Percentiles rank a stretch among this genome's conserved stretches.
Conservation (phyloP, 495 filamentous ascomycete species). For the Penicillium samsonianum region DNA sequence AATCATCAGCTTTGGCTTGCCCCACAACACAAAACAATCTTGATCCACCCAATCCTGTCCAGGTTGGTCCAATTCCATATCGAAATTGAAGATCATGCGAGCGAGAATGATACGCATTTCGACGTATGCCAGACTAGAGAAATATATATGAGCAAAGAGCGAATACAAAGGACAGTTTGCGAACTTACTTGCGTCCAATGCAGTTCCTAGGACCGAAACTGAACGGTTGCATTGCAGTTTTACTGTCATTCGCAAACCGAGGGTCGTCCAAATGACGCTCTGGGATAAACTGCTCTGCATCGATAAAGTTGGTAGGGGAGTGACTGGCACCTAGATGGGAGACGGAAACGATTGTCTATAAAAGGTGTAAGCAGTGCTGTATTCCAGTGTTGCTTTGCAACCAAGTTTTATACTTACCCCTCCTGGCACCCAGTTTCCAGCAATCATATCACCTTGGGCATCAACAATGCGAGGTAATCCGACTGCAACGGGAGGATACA, state of each 20-base stretch:
- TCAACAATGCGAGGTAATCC: conserved; percentile 48
- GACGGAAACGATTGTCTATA: conserved; percentile 50
- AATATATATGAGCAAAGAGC: not conserved
- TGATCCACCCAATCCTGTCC: conserved; percentile 40
- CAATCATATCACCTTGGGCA: conserved; percentile 47
- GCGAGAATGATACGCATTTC: conserved; percentile 47
- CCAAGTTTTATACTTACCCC: conserved; percentile 19
- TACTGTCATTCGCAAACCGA: conserved; percentile 42
- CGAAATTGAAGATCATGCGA: conserved; percentile 47
- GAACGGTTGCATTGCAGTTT: conserved; percentile 54
- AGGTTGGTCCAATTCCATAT: conserved; percentile 30
- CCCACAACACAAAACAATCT: conserved; percentile 38
- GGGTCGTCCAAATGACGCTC: conserved; percentile 50
- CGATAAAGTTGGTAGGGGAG: conserved; percentile 43
- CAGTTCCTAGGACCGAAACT: conserved; percentile 60
- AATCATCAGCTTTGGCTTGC: conserved; percentile 41
- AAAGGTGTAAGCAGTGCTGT: not conserved
- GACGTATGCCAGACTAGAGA: conserved; percentile 41
- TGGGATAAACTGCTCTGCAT: conserved; percentile 50
- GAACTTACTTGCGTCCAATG: conserved; percentile 56
- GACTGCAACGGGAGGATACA: conserved; percentile 56
- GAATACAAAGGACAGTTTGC: not conserved
- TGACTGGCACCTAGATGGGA: conserved; percentile 47
- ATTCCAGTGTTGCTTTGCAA: not conserved
- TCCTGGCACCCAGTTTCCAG: conserved; percentile 44